Conservation (phyloP, 1,284 basidiomycete species). For the Takashimella koratensis region DNA sequence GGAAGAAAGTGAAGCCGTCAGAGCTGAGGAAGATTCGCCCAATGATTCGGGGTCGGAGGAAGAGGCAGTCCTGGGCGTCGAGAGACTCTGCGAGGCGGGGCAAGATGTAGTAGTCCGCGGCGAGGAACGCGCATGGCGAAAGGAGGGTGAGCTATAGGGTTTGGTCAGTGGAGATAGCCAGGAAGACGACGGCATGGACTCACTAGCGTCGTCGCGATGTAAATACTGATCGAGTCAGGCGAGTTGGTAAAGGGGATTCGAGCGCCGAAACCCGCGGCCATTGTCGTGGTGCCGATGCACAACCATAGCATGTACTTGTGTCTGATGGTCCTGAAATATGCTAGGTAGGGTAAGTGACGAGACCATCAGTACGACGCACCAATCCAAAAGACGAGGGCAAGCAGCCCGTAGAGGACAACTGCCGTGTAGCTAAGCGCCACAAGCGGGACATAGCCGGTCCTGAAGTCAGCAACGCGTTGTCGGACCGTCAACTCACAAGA, state of each 20-base stretch:
- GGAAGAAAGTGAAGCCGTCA: slow-evolving; percentile 64
- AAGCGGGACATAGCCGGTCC: neutral
- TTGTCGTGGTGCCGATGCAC: slow-evolving; percentile 33
- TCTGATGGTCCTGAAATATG: slow-evolving; percentile 14
- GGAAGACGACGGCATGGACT: slow-evolving; percentile 17
- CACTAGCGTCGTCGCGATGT: slow-evolving; percentile 60
- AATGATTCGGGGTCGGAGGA: slow-evolving; percentile 27
- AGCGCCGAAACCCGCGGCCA: slow-evolving; percentile 39
- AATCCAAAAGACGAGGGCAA: neutral
- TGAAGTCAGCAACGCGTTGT: neutral
- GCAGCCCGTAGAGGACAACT: neutral
- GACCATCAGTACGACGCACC: neutral
- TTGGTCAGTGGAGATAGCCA: neutral
- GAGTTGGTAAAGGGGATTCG: slow-evolving; percentile 47
- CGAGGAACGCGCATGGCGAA: slow-evolving; percentile 70
- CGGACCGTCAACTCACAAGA: neutral
- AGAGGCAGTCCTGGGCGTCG: slow-evolving; percentile 50
- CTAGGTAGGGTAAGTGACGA: slow-evolving; percentile 4
- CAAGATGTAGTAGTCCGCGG: slow-evolving; percentile 65
- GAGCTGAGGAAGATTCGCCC: slow-evolving; percentile 42
- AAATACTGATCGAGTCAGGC: slow-evolving; percentile 42
- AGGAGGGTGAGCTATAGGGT: slow-evolving; percentile 25
- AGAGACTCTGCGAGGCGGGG: slow-evolving; percentile 60
- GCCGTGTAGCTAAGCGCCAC: neutral
- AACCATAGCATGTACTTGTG: slow-evolving; percentile 27